phyloP scores from a whole-genome alignment of 768 basidiomycete genomes.

The Tephrocybe sp. region DNA sequence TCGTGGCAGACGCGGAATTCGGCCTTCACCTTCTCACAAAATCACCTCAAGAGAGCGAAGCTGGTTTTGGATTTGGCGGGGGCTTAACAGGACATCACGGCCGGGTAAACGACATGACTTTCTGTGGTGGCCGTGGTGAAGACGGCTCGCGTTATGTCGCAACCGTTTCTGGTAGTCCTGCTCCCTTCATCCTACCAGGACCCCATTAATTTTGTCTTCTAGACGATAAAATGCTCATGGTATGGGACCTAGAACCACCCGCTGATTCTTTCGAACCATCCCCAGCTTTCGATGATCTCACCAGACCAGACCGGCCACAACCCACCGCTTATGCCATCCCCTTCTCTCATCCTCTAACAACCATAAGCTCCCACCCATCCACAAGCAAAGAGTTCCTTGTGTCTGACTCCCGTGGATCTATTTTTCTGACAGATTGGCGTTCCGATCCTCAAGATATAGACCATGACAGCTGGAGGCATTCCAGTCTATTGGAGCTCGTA shows the following conservation, averaged over 20 bases:
- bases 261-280: constrained; percentile 37
- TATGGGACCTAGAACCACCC: constrained; percentile 78
- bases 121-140: constrained; percentile 70
- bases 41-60: constrained; percentile 42
- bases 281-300: constrained; percentile 22
- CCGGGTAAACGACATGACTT: constrained; percentile 73
- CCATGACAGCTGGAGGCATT: constrained; percentile 56
- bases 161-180: constrained; percentile 65
- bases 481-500: constrained; percentile 65
- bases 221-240: constrained; percentile 85
- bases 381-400: constrained; percentile 80
- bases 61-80: constrained; percentile 70
- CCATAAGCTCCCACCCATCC: constrained; percentile 67
- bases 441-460: constrained; percentile 59
- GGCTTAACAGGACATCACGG: constrained; percentile 81
- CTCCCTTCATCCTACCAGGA: constrained; percentile 4
- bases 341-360: constrained; percentile 68
- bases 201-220: constrained; percentile 4
- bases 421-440: constrained; percentile 83
- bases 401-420: constrained; percentile 68
- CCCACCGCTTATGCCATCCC: constrained; percentile 76
- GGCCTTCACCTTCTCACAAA: constrained; percentile 70
- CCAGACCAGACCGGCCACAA: constrained; percentile 42
- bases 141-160: constrained; percentile 74
- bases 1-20: constrained; percentile 65